Evolutionary conservation across 257 asterid species (phyloP).

Genomic region (Solanum piurae): DNA sequence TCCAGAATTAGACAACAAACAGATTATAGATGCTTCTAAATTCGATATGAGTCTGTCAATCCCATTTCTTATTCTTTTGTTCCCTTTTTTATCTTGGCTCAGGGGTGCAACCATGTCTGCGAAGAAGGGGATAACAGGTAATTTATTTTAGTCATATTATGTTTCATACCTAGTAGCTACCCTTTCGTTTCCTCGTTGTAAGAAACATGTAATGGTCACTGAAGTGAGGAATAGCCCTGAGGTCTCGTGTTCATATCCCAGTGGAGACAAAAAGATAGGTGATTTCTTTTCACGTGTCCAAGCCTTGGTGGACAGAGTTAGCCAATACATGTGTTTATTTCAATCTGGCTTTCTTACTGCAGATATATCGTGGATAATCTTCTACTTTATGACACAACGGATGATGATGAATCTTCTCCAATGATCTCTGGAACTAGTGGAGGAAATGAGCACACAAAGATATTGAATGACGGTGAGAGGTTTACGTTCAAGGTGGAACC

Average conservation of each 20-base stretch:
- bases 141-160: background rate
- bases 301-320: background rate
- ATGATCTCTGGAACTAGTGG: conserved; percentile 15
- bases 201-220: background rate
- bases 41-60: background rate
- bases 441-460: background rate
- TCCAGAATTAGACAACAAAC: too few species aligned
- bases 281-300: background rate
- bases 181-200: background rate
- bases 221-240: background rate
- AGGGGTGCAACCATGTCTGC: conserved; percentile 86
- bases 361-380: background rate
- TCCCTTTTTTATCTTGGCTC: conserved; percentile 8
- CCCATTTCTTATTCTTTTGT: background rate
- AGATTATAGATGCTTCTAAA: background rate
- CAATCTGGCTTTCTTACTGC: background rate
- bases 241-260: background rate
- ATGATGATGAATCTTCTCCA: conserved; percentile 58
- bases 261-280: background rate
- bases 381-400: conserved; percentile 77
- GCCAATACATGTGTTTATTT: background rate
- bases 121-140: conserved; percentile 96
- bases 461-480: conserved; percentile 11
- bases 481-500: conserved; percentile 18
- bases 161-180: too few species aligned